A percentile compares a stretch with the other conserved stretches of the same genome.
phyloP scores from a whole-genome alignment of 1,284 basidiomycete species.

The Salmacisia buchloeana region DNA sequence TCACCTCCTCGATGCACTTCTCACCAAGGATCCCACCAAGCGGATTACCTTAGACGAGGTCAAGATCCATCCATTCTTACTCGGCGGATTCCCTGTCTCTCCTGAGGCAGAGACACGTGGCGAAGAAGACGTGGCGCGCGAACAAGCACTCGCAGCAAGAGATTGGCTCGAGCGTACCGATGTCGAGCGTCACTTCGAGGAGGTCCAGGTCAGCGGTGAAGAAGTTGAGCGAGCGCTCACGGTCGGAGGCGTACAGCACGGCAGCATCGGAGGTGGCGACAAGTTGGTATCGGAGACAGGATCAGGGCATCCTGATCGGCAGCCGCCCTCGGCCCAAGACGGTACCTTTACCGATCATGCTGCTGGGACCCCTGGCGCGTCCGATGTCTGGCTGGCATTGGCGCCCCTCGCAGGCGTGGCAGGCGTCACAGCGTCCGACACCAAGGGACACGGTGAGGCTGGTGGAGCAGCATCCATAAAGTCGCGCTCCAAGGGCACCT shows the following conservation, averaged over 20 bases:
- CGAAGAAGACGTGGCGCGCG: background rate
- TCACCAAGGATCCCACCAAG: slow-evolving; percentile 74
- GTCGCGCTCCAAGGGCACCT: background rate
- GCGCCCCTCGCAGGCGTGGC: slow-evolving; percentile 13
- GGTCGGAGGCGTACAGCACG: slow-evolving; percentile 13
- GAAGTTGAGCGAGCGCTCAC: slow-evolving; percentile 68
- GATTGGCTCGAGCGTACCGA: slow-evolving; percentile 76
- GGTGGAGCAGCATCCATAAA: too few species aligned
- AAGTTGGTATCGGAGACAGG: background rate
- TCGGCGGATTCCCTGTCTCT: slow-evolving; percentile 59
- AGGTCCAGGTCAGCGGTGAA: slow-evolving; percentile 67
- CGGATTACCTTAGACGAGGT: slow-evolving; percentile 77
- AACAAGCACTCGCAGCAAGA: slow-evolving; percentile 57
- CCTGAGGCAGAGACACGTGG: background rate
- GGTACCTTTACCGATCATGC: background rate
- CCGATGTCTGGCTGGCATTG: slow-evolving; percentile 14
- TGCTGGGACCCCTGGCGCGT: background rate
- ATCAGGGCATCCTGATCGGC: background rate
- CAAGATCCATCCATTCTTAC: slow-evolving; percentile 76
- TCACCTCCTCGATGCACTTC: slow-evolving; percentile 63
- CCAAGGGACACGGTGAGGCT: slow-evolving; percentile 19
- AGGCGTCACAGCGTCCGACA: slow-evolving; percentile 18
- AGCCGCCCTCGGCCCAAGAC: background rate
- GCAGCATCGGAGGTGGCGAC: too few species aligned
- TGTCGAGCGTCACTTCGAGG: slow-evolving; percentile 58